Percentiles rank a stretch among this genome's conserved stretches.
Evolutionary conservation across 2,329 filamentous ascomycete species (phyloP).

Genomic region (Chrysosporium keratinophilum): DNA sequence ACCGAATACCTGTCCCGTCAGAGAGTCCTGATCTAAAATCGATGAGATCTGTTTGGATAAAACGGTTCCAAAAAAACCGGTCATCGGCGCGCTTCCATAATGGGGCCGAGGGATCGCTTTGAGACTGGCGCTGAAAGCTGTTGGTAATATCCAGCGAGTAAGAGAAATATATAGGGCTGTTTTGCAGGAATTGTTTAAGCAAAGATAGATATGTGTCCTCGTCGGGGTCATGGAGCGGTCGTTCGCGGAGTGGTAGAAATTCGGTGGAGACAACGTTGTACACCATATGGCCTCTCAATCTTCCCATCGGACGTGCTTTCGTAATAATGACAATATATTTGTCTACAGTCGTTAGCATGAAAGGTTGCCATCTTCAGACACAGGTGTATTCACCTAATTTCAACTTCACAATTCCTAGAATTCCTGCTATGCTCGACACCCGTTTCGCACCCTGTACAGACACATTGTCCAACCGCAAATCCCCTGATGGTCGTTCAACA

Average conservation of each 20-base stretch:
- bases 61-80: conserved; percentile 97
- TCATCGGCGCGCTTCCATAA: conserved; percentile 91
- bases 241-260: conserved; percentile 85
- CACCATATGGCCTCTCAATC: conserved; percentile 89
- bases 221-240: conserved; percentile 79
- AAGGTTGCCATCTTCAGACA: not conserved
- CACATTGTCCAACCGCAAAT: conserved; percentile 74
- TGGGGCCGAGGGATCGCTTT: conserved; percentile 59
- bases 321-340: conserved; percentile 97
- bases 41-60: conserved; percentile 82
- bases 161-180: conserved; percentile 91
- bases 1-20: conserved; percentile 37
- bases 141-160: conserved; percentile 96
- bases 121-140: conserved; percentile 86
- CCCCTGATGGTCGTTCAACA: conserved; percentile 83
- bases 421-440: conserved; percentile 88
- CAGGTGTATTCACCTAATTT: conserved; percentile 58
- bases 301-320: conserved; percentile 81
- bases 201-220: conserved; percentile 83
- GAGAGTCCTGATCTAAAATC: conserved; percentile 61
- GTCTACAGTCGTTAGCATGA: conserved; percentile 41
- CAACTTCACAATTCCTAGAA: conserved; percentile 85
- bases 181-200: conserved; percentile 70
- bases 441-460: conserved; percentile 65
- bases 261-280: conserved; percentile 89